Percentiles rank a stretch among this genome's conserved stretches.
Conservation (phyloP, 148 eudicot species). For the Talinum fruticosum region DNA sequence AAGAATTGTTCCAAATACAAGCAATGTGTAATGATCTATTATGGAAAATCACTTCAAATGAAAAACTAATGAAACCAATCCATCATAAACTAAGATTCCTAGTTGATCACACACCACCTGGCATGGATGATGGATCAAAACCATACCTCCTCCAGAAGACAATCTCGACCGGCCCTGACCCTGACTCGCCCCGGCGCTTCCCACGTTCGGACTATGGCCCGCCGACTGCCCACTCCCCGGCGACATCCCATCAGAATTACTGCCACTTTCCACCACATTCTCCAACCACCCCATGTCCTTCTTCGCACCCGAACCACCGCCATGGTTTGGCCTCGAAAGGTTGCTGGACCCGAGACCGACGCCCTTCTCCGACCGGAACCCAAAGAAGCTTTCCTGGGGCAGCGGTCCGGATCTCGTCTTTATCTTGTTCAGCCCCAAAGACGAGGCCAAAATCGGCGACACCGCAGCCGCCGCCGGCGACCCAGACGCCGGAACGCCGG, state of each 20-base stretch:
- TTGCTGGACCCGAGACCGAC: conserved; percentile 65
- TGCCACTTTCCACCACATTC: conserved; percentile 50
- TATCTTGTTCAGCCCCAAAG: conserved; percentile 85
- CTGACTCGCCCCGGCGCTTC: conserved; percentile 32
- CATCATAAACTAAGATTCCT: too few species aligned
- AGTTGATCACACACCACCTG: too few species aligned
- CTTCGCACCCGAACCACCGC: conserved; percentile 27
- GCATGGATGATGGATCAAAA: not conserved
- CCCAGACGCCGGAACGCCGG: not conserved
- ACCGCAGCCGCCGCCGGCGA: conserved; percentile 44
- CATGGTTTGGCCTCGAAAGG: conserved; percentile 44
- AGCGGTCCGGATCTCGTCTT: conserved; percentile 97
- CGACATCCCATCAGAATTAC: conserved; percentile 55
- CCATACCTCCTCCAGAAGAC: conserved; percentile 66
- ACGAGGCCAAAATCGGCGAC: conserved; percentile 87
- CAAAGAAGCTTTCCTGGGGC: conserved; percentile 97
- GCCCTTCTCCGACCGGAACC: conserved; percentile 59
- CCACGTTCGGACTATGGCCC: conserved; percentile 44
- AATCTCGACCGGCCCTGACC: conserved; percentile 60
- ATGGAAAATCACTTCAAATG: not conserved
- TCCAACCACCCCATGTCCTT: conserved; percentile 44
- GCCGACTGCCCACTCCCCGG: conserved; percentile 51
- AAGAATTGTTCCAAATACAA: not conserved
- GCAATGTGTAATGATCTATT: not conserved
- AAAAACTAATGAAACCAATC: not conserved